Evolutionary conservation across 495 filamentous ascomycete species (phyloP), one percentile per base, ranked within the genome.

Genomic region (Penicillium pancosmium): DNA sequence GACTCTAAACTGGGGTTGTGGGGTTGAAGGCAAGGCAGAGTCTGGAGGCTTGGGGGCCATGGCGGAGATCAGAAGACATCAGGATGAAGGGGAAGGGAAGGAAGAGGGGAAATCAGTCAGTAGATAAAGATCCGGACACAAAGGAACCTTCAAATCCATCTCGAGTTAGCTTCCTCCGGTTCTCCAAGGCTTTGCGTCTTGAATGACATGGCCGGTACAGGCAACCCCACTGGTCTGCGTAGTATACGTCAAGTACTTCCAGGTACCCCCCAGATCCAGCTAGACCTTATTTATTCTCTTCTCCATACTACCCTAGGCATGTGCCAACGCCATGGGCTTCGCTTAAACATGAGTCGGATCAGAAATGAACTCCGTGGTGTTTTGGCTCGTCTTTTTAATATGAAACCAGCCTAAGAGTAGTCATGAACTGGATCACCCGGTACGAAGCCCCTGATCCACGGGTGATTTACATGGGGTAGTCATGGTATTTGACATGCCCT

Each of bases 1-100:
- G 50, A 95, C 88, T 66, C 83, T 86, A 71, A 91, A 96, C 47
- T 54, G 58, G 36, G 68, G 70, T 53, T 64, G 67, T 16, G 71
- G 52, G 44, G 63, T 13, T n/a, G 36, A 55, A 13, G 63, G 48
- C 16, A 57, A 52, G n/a, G 50, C 44, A 44, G 19, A 35, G 13
- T 12, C 34, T 16, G 13, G 21, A 25, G 44, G 21, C 44, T 47
- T 23, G 21, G 46, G 11, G 19, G 11, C 46, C 41, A 44, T 48
- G 15, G 15, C 41, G 27, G 27, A 31, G 27, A 31, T 31, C 27
- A 31, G 4, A 31, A 31, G 27, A 31, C 27, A 31, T 31, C 27
- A 9, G 8, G 1, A 9, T 6, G 27, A 31, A 21, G 19, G 41
- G 5, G 18, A 19, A 21, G 36, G n/a, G 38, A 50, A 48, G 18